phyloP scores from a whole-genome alignment of 176 grass and related monocot genomes.

The Musa schizocarpa region DNA sequence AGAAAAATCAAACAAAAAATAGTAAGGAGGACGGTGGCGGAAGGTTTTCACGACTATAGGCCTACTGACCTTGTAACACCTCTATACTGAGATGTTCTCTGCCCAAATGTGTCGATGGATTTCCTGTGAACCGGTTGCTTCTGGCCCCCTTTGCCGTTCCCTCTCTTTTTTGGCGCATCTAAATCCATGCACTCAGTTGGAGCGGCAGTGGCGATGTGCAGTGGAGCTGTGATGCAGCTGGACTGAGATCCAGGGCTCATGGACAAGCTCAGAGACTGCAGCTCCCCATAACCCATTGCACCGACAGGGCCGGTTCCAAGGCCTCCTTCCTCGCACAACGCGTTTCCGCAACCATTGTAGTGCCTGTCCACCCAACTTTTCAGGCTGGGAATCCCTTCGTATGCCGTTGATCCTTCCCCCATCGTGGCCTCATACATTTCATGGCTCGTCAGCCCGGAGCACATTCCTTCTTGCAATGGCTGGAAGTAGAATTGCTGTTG shows the following conservation, averaged over 20 bases:
- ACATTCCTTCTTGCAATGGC: conserved; percentile 52
- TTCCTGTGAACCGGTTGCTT: conserved; percentile 83
- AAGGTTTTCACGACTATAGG: neutral
- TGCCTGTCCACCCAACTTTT: conserved; percentile 39
- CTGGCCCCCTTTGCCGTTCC: conserved; percentile 47
- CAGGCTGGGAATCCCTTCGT: conserved; percentile 18
- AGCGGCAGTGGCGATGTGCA: conserved; percentile 20
- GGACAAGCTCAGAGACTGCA: conserved; percentile 68
- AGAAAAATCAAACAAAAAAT: neutral
- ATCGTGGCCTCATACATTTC: conserved; percentile 28
- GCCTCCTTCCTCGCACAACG: conserved; percentile 15
- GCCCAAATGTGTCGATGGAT: conserved; percentile 92
- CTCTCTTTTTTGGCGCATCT: conserved; percentile 47
- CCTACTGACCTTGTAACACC: conserved; percentile 83
- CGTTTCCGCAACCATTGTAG: conserved; percentile 26
- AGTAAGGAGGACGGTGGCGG: too few relatives aligned
- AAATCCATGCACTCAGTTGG: conserved; percentile 23
- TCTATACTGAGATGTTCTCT: conserved; percentile 90
- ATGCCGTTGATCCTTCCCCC: conserved; percentile 43
- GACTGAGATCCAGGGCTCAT: conserved; percentile 84
- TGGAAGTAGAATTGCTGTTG: conserved; percentile 41
- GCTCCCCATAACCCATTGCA: conserved; percentile 28
- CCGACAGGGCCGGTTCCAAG: neutral
- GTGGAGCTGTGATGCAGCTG: conserved; percentile 51
- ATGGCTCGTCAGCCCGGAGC: conserved; percentile 29